Percentiles rank a stretch among this genome's conserved stretches.
These are phyloP conservation scores for Saccharomyces hybrid DNA, from an alignment of 1,139 yeast genomes.

Conservation along the genomic window DNA sequence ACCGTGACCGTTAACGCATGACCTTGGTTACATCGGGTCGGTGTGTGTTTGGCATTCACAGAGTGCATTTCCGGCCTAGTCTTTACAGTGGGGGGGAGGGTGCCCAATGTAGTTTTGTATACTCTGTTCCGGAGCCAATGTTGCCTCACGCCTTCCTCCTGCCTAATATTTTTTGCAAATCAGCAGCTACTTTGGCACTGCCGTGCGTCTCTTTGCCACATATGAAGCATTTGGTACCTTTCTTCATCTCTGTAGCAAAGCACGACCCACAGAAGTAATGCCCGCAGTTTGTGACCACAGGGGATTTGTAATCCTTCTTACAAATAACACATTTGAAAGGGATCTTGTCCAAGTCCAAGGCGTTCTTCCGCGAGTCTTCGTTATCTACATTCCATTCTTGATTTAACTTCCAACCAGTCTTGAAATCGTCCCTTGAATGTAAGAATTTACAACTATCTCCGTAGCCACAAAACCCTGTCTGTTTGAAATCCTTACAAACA, in stretches of 20 bases:
- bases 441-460: conserved; percentile 97
- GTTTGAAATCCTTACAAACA: conserved; percentile 85
- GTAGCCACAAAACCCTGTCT: conserved; percentile 92
- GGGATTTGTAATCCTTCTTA: conserved; percentile 46
- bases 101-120: no score
- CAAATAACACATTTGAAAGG: conserved; percentile 67
- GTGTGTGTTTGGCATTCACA: no score
- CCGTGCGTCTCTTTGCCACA: conserved; percentile 58
- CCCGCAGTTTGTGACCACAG: conserved; percentile 56
- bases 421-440: conserved; percentile 82
- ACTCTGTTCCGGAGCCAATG: no score
- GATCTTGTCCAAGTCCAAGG: conserved; percentile 29
- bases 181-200: conserved; percentile 29
- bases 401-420: conserved; percentile 59
- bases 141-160: background rate
- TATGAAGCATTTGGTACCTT: conserved; percentile 44
- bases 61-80: no score
- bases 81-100: no score
- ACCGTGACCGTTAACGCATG: background rate
- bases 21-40: background rate
- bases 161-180: conserved; percentile 11
- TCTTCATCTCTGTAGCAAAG: conserved; percentile 45
- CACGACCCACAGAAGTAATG: conserved; percentile 65
- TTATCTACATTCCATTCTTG: conserved; percentile 60
- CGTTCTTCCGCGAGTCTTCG: conserved; percentile 7